Evolutionary conservation across 2,329 filamentous ascomycete species (phyloP).

Genomic region (Polytolypa hystricis): DNA sequence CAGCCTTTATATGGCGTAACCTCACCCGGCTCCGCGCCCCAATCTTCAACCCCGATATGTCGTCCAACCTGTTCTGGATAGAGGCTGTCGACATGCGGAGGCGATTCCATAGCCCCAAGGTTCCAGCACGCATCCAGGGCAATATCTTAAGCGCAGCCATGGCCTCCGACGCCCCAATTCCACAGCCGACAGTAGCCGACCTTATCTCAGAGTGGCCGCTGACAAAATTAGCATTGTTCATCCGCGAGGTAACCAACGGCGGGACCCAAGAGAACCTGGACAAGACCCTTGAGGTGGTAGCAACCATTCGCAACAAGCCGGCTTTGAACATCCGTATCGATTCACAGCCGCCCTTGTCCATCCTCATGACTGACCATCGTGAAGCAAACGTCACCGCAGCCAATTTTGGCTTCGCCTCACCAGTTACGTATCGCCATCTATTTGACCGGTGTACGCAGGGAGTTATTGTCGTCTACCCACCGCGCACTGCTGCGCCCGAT

Average conservation of each 20-base stretch:
- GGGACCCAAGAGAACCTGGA: constrained; percentile 23
- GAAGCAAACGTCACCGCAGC: constrained; percentile 18
- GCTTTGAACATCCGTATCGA: constrained; percentile 25
- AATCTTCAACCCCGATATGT: constrained; percentile 23
- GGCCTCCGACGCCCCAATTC: constrained; percentile 17
- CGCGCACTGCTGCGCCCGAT: constrained; percentile 13
- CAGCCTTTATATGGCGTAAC: constrained; percentile 33
- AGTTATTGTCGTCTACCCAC: constrained; percentile 23
- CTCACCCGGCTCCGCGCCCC: constrained; percentile 26
- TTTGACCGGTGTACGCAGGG: constrained; percentile 22
- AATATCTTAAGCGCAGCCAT: constrained; percentile 25
- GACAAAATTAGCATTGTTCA: constrained; percentile 26
- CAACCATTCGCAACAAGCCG: constrained; percentile 28
- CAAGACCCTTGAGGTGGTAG: constrained; percentile 20
- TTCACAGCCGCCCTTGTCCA: constrained; percentile 25
- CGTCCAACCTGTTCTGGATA: constrained; percentile 21
- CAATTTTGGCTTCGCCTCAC: constrained; percentile 30
- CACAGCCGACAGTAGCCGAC: constrained; percentile 22
- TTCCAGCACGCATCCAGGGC: constrained; percentile 26
- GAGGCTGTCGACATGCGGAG: constrained; percentile 32
- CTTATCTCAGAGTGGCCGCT: constrained; percentile 29
- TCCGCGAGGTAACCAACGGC: constrained; percentile 28
- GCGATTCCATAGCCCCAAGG: constrained; percentile 24
- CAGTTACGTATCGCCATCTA: constrained; percentile 23
- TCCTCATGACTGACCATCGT: constrained; percentile 28